Percentiles rank a stretch among this genome's conserved stretches.
Evolutionary conservation across 2,329 filamentous ascomycete species (phyloP).

Genomic region (Celoporthe dispersa): DNA sequence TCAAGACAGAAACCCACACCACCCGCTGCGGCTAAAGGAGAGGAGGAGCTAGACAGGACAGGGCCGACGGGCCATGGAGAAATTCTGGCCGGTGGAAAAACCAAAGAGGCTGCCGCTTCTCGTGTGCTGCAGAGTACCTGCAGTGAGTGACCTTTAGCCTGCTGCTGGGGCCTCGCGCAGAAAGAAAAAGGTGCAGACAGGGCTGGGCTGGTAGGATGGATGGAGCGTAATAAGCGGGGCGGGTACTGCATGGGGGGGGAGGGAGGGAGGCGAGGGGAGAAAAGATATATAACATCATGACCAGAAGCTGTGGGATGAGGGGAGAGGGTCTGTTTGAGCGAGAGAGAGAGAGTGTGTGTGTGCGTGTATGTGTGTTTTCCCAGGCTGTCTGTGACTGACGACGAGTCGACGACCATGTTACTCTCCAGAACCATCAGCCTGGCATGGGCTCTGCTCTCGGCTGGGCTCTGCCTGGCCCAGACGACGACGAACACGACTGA

Average conservation of each 20-base stretch:
- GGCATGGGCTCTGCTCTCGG: conserved; percentile 21
- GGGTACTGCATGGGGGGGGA: not conserved
- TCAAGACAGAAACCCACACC: not conserved
- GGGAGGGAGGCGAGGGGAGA: not conserved
- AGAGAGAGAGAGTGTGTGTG: no score
- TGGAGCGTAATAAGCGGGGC: conserved; percentile 2
- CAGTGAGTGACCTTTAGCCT: no score
- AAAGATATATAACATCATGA: not conserved
- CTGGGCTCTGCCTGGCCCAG: conserved; percentile 18
- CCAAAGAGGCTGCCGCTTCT: no score
- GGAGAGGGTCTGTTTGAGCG: no score
- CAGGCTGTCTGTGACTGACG: not conserved
- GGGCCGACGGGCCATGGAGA: not conserved
- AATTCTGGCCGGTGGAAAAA: conserved; percentile 15
- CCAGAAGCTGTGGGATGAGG: not conserved
- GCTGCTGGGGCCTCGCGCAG: not conserved
- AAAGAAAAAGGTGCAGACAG: not conserved
- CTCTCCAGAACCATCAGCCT: conserved; percentile 17
- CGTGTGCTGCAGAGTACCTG: no score
- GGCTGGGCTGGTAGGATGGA: not conserved
- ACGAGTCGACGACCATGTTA: conserved; percentile 12
- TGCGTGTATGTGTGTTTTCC: not conserved
- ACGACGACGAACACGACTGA: conserved; percentile 16
- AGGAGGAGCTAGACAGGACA: not conserved
- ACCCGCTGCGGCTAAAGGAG: not conserved